Evolutionary conservation across 768 basidiomycete genomes (phyloP), one percentile per base, ranked within the genome.

Genomic region (Pleurotus salmoneostramineus): DNA sequence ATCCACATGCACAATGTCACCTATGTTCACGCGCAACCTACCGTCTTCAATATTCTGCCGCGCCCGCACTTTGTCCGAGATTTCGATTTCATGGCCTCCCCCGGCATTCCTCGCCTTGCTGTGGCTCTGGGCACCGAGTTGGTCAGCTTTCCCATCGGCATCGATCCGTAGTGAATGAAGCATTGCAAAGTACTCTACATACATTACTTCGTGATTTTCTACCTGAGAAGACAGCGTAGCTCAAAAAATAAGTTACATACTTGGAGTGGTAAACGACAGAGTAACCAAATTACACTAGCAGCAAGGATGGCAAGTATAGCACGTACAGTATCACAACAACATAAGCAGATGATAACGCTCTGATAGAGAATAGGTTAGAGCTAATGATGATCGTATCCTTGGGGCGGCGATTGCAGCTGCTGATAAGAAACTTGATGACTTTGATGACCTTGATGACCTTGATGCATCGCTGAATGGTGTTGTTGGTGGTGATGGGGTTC

Each of bases 21-120:
- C 52, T 89, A 85, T 68, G 69, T 83, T 14, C 80, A 89, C 49
- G 78, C 85, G 27, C 81, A 83, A 58, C 88, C 89, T 31, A 83
- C 81, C 12, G 70, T 77, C 6, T 82, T 91, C 51, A 71, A 70
- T 44, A 65, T 93, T 56, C 78, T 79, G 31, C 76, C 83, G 31
- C 81, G 81, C 27, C 91, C 91, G 12, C 80, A 87, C 68, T 76
- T 78, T 60, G 75, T 91, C 35, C 79, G 80, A 54, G 87, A 90
- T 67, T 90, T 93, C 63, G 91, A 93, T 72, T 93, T 91, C 70
- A 71, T 93, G 50, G 77, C 79, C 3, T 60, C 78, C 27, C 75
- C 71, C 44, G 83, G 84, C 21, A 85, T 84, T 58, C 86, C 87
- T 45, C 74, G 84, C 34, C 79, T 93, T 56, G 91, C 80, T 2